A percentile compares a stretch with the other conserved stretches of the same genome.
phyloP scores from a whole-genome alignment of 2,329 filamentous ascomycete species.

The Cadophora sp. region DNA sequence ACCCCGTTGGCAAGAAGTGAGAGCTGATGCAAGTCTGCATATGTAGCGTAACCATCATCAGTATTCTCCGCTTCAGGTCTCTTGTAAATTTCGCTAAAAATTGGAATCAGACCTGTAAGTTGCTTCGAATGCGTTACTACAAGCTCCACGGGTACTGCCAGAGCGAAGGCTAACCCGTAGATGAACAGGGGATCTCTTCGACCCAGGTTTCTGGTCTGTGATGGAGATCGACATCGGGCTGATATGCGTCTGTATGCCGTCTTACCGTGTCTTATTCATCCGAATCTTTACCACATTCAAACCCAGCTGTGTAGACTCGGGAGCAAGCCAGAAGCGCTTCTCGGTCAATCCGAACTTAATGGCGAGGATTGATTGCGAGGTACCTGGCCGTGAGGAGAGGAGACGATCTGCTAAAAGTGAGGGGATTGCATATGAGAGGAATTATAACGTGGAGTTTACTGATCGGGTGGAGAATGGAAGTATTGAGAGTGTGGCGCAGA shows the following conservation, averaged over 20 bases:
- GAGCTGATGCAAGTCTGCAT: constrained; percentile 1
- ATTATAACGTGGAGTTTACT: background rate
- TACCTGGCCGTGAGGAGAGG: background rate
- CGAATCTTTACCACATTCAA: constrained; percentile 17
- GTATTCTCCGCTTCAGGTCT: constrained; percentile 35
- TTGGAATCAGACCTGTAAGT: constrained; percentile 34
- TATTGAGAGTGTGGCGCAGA: background rate
- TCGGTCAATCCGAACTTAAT: background rate
- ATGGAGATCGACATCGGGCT: constrained; percentile 39
- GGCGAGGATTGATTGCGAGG: background rate
- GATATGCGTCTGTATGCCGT: constrained; percentile 41
- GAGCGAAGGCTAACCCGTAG: background rate
- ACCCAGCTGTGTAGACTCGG: background rate
- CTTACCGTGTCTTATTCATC: constrained; percentile 31
- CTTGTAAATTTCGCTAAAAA: constrained; percentile 35
- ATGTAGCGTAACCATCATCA: constrained; percentile 36
- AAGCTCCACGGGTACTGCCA: background rate
- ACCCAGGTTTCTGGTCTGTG: constrained; percentile 31
- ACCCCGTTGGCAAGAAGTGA: background rate
- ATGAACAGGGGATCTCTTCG: constrained; percentile 27
- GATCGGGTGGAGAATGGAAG: background rate
- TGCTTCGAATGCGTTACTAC: background rate
- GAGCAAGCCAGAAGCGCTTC: background rate
- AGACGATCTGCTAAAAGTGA: background rate
- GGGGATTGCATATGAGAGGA: background rate